Evolutionary conservation across 129 eudicot genomes (phyloP), one percentile per base, ranked within the genome.

Genomic region (Scalesia atractyloides): DNA sequence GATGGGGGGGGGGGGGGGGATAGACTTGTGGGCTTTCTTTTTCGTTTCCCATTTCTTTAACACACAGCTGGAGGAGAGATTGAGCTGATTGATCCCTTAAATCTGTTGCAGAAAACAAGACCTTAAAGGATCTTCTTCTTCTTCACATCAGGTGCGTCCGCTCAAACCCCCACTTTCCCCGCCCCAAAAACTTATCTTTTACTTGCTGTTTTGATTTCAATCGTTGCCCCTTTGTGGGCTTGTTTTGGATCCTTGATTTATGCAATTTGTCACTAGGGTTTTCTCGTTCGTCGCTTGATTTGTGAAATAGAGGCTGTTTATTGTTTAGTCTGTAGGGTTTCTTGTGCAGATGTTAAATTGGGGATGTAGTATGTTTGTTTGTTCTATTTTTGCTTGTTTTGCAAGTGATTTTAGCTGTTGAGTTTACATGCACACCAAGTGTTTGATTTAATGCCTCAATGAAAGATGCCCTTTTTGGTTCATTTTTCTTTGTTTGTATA

Each of bases 131-230:
- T 20, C 72, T 61, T 43, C 34, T 49, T 60, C 9, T n/a, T 63
- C 49, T 63, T 51, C 39, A 68, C 43, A 66, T 43, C 80, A 75
- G 80, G 80, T 74, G 53, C 56, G 73, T 75, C 54, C 66, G n/a
- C 66, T 66, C 73, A 15, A 75, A 41, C 7, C 8, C 15, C 43
- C 67, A 58, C 17, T 37, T 17, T 43, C 15, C 33, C 56, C 53
- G 20, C 8, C 48, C 48, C 43, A 30, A 17, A 47, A 73, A 44
- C 6, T n/a, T 46, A 56, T 37, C 5, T 17, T 34, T n/a, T 10
- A 10, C 2, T 54, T 65, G 14, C 54, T 1, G 65, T 51, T 54
- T 54, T 17, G 50, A 49, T 73, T 73, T 73, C 16, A 14, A 58
- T 15, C 63, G 43, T 33, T 47, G 53, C 68, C 68, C 39, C 80